Evolutionary conservation across 345 rosid species (phyloP).

Genomic region (Gossypium australe): DNA sequence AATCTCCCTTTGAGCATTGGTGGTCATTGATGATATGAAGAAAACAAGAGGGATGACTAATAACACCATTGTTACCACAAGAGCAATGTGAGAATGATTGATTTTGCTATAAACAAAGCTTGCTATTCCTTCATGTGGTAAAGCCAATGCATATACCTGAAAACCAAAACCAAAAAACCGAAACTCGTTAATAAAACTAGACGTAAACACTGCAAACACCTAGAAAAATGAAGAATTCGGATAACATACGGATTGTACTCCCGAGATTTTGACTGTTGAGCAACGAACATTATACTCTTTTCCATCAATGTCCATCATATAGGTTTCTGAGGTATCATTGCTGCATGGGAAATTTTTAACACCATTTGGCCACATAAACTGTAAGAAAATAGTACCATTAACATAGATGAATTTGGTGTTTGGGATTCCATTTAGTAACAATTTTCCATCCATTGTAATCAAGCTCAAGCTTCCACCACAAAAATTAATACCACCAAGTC

Average conservation of each 20-base stretch:
- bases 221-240: background rate
- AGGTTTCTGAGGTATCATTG: background rate
- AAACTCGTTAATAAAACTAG: background rate
- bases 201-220: background rate
- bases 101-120: conserved; percentile 18
- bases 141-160: conserved; percentile 53
- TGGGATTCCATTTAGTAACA: conserved; percentile 23
- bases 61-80: conserved; percentile 20
- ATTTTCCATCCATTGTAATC: conserved; percentile 30
- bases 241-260: conserved; percentile 32
- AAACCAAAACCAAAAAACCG: background rate
- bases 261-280: conserved; percentile 25
- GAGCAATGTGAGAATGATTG: conserved; percentile 23
- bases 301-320: conserved; percentile 12
- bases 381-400: conserved; percentile 13
- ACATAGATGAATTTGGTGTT: conserved; percentile 1
- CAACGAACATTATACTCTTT: conserved; percentile 22
- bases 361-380: background rate
- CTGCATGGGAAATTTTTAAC: conserved; percentile 22
- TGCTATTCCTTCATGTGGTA: conserved; percentile 28
- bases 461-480: conserved; percentile 35
- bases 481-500: conserved; percentile 23
- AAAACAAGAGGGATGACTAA: conserved; percentile 20
- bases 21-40: conserved; percentile 32
- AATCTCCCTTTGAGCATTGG: conserved; percentile 43